A percentile compares a stretch with the other conserved stretches of the same genome.
phyloP scores from a whole-genome alignment of 2,329 filamentous ascomycete genomes.

The Trichophyton benhamiae region DNA sequence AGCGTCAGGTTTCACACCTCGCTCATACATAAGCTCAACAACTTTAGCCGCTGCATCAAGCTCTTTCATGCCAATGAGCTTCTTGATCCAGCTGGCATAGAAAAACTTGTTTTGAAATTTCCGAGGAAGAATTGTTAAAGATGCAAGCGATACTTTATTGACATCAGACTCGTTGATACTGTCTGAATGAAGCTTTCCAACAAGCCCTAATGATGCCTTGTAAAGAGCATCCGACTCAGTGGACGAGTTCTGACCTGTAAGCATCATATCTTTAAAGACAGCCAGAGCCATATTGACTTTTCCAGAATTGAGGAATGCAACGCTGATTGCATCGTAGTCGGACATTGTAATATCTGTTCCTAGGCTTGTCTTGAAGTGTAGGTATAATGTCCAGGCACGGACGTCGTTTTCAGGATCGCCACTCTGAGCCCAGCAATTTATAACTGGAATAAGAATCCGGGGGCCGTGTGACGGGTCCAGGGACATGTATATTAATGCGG shows the following conservation, averaged over 20 bases:
- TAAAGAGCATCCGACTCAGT: constrained; percentile 37
- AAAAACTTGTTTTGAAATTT: constrained; percentile 61
- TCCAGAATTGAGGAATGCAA: constrained; percentile 55
- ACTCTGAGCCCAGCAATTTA: constrained; percentile 51
- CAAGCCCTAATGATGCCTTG: constrained; percentile 27
- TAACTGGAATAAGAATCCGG: constrained; percentile 48
- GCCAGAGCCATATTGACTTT: constrained; percentile 56
- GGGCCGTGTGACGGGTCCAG: constrained; percentile 24
- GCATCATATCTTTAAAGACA: constrained; percentile 85
- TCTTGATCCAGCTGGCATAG: constrained; percentile 78
- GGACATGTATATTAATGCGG: constrained; percentile 34
- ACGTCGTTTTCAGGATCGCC: constrained; percentile 38
- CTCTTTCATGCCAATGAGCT: constrained; percentile 60
- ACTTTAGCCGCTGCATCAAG: constrained; percentile 60
- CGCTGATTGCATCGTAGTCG: constrained; percentile 64
- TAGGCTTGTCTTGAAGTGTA: constrained; percentile 49
- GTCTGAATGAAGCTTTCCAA: constrained; percentile 30
- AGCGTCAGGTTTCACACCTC: constrained; percentile 54
- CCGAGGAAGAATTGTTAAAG: constrained; percentile 41
- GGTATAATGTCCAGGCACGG: constrained; percentile 56
- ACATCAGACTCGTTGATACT: constrained; percentile 33
- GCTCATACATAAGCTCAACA: constrained; percentile 60
- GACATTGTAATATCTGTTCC: constrained; percentile 51
- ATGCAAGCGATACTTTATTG: constrained; percentile 38
- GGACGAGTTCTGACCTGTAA: constrained; percentile 39